Evolutionary conservation across 257 asterid genomes (phyloP).

Genomic region (Cynanchum wilfordii): DNA sequence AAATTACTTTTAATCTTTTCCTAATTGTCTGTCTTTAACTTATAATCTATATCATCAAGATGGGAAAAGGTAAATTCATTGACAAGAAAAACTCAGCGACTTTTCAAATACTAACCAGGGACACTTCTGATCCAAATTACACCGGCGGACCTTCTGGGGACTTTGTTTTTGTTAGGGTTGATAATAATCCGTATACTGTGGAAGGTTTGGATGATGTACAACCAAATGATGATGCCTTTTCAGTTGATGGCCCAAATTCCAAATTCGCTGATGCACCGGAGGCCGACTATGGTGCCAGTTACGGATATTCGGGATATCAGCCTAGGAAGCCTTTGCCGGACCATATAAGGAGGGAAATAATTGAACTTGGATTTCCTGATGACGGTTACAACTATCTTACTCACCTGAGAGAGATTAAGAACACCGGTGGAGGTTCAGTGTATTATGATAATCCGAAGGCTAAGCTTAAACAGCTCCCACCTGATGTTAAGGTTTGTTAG

Average conservation of each 20-base stretch:
- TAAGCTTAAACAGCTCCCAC: conserved; percentile 38
- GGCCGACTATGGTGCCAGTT: conserved; percentile 28
- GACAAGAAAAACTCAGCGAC: conserved; percentile 89
- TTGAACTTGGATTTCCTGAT: conserved; percentile 92
- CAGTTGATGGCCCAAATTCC: conserved; percentile 29
- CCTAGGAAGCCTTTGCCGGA: conserved; percentile 43
- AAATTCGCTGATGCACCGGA: conserved; percentile 64
- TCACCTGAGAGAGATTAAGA: conserved; percentile 82
- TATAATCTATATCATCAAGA: conserved; percentile 9
- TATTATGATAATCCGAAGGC: conserved; percentile 81
- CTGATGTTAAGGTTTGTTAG: conserved; percentile 71
- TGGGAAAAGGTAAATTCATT: conserved; percentile 74
- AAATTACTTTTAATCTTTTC: too few relatives aligned
- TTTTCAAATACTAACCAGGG: conserved; percentile 80
- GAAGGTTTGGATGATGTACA: conserved; percentile 27
- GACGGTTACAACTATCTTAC: conserved; percentile 85
- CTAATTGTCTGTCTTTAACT: not conserved
- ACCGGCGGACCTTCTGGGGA: conserved; percentile 56
- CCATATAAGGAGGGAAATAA: conserved; percentile 64
- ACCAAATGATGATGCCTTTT: conserved; percentile 7
- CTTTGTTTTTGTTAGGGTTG: conserved; percentile 73
- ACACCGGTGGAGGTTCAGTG: conserved; percentile 80
- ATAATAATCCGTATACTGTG: conserved; percentile 50
- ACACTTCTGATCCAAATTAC: conserved; percentile 70
- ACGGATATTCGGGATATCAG: conserved; percentile 13